A percentile compares a stretch with the other conserved stretches of the same genome.
Conservation (phyloP, 352 stramenopile genomes). For the Globisporangium acanthophoron region DNA sequence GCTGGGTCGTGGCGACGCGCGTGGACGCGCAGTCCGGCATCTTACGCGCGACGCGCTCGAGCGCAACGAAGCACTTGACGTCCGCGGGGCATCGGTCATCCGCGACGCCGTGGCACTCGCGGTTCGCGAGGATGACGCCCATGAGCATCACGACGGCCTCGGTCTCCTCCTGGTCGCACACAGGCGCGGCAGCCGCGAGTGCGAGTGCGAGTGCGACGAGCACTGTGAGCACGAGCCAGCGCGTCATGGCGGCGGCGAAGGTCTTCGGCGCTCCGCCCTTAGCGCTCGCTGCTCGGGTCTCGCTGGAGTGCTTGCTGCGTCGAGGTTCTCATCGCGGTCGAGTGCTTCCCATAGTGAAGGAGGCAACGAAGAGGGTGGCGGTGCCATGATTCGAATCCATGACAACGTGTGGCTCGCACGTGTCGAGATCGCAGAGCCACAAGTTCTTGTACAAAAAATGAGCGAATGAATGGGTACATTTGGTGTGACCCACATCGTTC, state of each 20-base stretch:
- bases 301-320: too few relatives aligned
- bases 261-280: too few relatives aligned
- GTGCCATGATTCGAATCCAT: neutral
- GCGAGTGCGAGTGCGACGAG: neutral
- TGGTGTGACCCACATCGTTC: neutral
- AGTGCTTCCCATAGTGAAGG: neutral
- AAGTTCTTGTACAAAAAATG: neutral
- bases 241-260: neutral
- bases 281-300: too few relatives aligned
- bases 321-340: too few relatives aligned
- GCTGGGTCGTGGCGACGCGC: neutral
- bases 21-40: conserved; percentile 6
- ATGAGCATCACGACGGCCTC: conserved; percentile 7
- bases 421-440: neutral
- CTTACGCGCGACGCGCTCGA: conserved; percentile 6
- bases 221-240: neutral
- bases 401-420: neutral
- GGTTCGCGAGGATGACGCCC: conserved; percentile 5
- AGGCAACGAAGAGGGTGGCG: neutral
- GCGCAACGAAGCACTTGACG: neutral
- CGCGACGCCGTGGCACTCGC: conserved; percentile 3
- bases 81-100: conserved; percentile 7
- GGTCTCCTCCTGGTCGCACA: conserved; percentile 3
- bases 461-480: neutral
- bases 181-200: neutral